These are phyloP conservation scores for Aspergillus bertholletiae DNA, from an alignment of 495 filamentous ascomycete species.

Conservation along the genomic window DNA sequence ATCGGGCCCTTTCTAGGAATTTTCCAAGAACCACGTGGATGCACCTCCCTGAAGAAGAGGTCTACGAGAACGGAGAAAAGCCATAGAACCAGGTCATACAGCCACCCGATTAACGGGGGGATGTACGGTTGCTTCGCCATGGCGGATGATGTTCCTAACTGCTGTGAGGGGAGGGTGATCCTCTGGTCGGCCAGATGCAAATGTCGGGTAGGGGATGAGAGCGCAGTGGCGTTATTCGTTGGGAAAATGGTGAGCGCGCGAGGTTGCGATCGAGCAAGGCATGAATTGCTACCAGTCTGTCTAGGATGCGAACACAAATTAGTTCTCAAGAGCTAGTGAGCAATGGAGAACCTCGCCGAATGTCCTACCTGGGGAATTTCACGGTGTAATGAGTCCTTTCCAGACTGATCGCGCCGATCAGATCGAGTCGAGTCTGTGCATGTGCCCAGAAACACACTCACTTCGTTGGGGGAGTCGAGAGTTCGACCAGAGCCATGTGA, in stretches of 20 bases:
- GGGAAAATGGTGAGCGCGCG: background rate
- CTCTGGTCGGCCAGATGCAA: background rate
- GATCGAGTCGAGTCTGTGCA: background rate
- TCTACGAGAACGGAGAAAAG: constrained; percentile 81
- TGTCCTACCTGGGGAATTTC: background rate
- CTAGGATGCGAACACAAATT: background rate
- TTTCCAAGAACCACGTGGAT: constrained; percentile 90
- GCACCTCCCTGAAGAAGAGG: constrained; percentile 96
- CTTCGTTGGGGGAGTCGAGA: too few species aligned
- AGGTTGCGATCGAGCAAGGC: background rate
- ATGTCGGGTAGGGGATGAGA: background rate
- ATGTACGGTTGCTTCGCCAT: constrained; percentile 17
- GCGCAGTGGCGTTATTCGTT: background rate
- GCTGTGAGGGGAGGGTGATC: background rate
- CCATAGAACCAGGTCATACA: constrained; percentile 82
- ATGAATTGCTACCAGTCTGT: background rate
- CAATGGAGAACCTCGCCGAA: background rate
- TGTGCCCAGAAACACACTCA: background rate
- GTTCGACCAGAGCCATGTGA: too few species aligned
- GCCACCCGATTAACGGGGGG: constrained; percentile 55
- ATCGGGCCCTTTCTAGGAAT: constrained; percentile 83
- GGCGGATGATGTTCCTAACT: background rate
- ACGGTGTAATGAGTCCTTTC: background rate
- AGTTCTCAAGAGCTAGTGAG: background rate
- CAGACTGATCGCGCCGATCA: background rate